Evolutionary conservation across 176 grass and related monocot species (phyloP).

Genomic region (Phoenix dactylifera): DNA sequence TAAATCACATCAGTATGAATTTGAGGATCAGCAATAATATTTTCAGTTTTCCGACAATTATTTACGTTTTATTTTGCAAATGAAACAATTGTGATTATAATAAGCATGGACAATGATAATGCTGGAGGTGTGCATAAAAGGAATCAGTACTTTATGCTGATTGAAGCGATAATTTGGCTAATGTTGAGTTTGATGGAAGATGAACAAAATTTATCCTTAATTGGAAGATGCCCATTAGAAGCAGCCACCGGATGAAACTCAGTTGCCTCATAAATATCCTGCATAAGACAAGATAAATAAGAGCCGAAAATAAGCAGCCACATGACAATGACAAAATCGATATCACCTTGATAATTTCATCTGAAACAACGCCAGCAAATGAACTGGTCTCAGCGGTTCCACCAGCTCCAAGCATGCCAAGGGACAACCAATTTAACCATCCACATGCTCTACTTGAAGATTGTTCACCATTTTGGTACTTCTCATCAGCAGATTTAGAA

Average conservation of each 20-base stretch:
- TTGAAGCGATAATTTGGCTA: slow-evolving; percentile 44
- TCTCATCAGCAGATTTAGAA: slow-evolving; percentile 37
- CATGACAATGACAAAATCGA: slow-evolving; percentile 9
- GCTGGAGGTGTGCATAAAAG: slow-evolving; percentile 16
- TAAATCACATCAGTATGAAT: too few relatives aligned
- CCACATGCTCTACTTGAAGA: slow-evolving; percentile 38
- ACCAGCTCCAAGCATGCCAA: slow-evolving; percentile 97
- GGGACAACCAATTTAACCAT: slow-evolving; percentile 98
- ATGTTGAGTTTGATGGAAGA: slow-evolving; percentile 45
- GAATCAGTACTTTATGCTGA: slow-evolving; percentile 46
- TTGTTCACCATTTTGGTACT: slow-evolving; percentile 46
- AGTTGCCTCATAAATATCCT: slow-evolving; percentile 93
- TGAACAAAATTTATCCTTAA: slow-evolving; percentile 53
- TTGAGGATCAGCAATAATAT: too few relatives aligned
- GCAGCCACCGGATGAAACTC: slow-evolving; percentile 81
- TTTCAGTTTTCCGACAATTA: too few relatives aligned
- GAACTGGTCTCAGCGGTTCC: slow-evolving; percentile 76
- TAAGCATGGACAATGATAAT: slow-evolving; percentile 7
- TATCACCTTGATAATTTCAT: slow-evolving; percentile 93
- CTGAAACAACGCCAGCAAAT: slow-evolving; percentile 91
- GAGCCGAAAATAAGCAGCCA: not conserved
- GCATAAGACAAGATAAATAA: slow-evolving; percentile 26
- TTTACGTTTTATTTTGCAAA: too few relatives aligned
- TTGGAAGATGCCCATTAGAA: slow-evolving; percentile 38
- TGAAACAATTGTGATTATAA: not conserved